phyloP scores from a whole-genome alignment of 148 eudicot species.

The Rhododendron henanense region DNA sequence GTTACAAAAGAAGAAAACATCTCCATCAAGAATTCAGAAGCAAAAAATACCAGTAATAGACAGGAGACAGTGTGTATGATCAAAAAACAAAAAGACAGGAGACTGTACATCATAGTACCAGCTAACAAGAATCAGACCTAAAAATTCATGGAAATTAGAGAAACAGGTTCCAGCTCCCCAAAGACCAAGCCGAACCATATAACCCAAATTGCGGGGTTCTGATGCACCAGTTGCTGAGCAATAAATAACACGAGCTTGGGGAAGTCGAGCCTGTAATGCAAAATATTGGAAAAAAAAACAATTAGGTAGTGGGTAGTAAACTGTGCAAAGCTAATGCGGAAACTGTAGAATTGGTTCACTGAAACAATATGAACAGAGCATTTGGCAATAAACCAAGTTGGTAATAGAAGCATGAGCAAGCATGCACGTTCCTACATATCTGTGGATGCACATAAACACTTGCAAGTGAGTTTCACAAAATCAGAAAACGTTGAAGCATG shows the following conservation, averaged over 20 bases:
- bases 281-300: conserved; percentile 14
- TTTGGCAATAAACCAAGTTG: neutral
- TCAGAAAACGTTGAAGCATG: neutral
- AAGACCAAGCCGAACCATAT: conserved; percentile 99
- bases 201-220: conserved; percentile 97
- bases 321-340: neutral
- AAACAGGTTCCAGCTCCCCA: conserved; percentile 97
- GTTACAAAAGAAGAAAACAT: neutral
- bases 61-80: neutral
- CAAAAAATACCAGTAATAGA: neutral
- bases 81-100: neutral
- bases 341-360: neutral
- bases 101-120: neutral
- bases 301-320: conserved; percentile 16
- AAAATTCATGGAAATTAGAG: conserved; percentile 64
- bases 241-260: conserved; percentile 94
- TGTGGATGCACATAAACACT: neutral
- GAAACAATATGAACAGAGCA: neutral
- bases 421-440: neutral
- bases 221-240: conserved; percentile 99
- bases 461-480: neutral
- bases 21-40: neutral
- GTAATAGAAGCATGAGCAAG: neutral
- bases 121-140: conserved; percentile 46
- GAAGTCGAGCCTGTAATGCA: conserved; percentile 71